phyloP scores from a whole-genome alignment of 768 basidiomycete genomes.

The Auricularia cornea region DNA sequence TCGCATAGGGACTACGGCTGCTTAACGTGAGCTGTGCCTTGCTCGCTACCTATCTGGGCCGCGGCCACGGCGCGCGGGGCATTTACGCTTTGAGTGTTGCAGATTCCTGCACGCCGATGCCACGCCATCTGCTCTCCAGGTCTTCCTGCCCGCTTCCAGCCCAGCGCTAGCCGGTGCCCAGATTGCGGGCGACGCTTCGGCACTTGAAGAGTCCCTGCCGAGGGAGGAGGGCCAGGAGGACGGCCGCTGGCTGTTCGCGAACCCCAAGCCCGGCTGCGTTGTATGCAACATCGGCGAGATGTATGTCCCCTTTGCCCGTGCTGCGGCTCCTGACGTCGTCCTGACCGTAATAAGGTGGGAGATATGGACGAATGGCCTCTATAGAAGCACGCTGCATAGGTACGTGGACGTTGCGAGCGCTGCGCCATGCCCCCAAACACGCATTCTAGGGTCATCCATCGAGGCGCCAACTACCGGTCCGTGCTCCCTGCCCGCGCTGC shows the following conservation, averaged over 20 bases:
- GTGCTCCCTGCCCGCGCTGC: conserved; percentile 19
- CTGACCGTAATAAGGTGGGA: conserved; percentile 52
- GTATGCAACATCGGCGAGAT: conserved; percentile 91
- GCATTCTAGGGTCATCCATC: conserved; percentile 56
- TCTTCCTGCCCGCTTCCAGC: conserved; percentile 46
- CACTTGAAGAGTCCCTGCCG: conserved; percentile 26
- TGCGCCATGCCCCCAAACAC: neutral
- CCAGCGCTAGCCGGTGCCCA: neutral
- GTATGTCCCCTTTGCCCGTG: conserved; percentile 33
- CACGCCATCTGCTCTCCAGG: conserved; percentile 73
- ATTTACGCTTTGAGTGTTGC: neutral
- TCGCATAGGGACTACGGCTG: conserved; percentile 93
- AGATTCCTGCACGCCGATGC: conserved; percentile 85
- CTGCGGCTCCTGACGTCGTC: neutral
- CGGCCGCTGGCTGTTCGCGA: conserved; percentile 74
- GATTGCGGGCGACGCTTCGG: neutral
- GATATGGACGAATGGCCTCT: conserved; percentile 82
- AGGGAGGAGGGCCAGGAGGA: conserved; percentile 46
- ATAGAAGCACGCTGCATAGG: conserved; percentile 77
- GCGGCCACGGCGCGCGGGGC: neutral
- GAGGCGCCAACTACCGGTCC: conserved; percentile 61
- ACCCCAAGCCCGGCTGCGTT: conserved; percentile 74
- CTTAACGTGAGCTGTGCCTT: conserved; percentile 49
- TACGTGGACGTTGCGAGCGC: neutral
- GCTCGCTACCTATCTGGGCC: conserved; percentile 5